These are phyloP conservation scores for Prunus salicina DNA, from an alignment of 306 rosid genomes.

Conservation along the genomic window DNA sequence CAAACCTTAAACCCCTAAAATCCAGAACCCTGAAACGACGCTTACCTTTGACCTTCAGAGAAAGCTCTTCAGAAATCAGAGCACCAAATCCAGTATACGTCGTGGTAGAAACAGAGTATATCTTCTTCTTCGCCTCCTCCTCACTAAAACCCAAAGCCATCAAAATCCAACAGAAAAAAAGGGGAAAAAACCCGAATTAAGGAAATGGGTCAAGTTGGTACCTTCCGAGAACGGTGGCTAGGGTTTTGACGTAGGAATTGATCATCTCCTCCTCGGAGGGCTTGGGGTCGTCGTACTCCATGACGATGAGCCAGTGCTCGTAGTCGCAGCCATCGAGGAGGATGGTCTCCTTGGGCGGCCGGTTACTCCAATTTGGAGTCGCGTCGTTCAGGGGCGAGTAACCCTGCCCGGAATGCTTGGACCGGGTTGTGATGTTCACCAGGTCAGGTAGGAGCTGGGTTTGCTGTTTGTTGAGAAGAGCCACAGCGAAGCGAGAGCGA, in stretches of 20 bases:
- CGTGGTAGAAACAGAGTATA: slow-evolving; percentile 76
- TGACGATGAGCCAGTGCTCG: slow-evolving; percentile 87
- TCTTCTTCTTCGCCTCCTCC: slow-evolving; percentile 88
- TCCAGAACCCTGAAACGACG: not conserved
- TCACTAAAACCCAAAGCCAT: slow-evolving; percentile 41
- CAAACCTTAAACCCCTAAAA: slow-evolving; percentile 10
- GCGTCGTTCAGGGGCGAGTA: slow-evolving; percentile 82
- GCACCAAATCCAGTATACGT: slow-evolving; percentile 88
- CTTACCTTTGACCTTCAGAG: slow-evolving; percentile 71
- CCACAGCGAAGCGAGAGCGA: slow-evolving; percentile 42
- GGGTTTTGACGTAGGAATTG: slow-evolving; percentile 69
- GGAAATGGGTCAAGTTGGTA: not conserved
- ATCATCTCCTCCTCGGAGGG: slow-evolving; percentile 89
- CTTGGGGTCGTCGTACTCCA: slow-evolving; percentile 70
- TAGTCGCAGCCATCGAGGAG: slow-evolving; percentile 93
- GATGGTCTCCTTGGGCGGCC: slow-evolving; percentile 84
- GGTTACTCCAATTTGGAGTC: slow-evolving; percentile 88
- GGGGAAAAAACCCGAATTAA: not conserved
- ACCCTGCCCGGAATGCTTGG: slow-evolving; percentile 61
- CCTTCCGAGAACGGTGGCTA: slow-evolving; percentile 79
- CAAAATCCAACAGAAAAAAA: not conserved
- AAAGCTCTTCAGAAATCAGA: slow-evolving; percentile 83
- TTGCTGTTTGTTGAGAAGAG: slow-evolving; percentile 33
- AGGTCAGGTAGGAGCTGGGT: slow-evolving; percentile 23
- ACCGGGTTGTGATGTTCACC: slow-evolving; percentile 32